Percentiles rank a stretch among this genome's conserved stretches.
Evolutionary conservation across 805 yeast genomes (phyloP).

Genomic region (Tetrapisispora taiwanensis): DNA sequence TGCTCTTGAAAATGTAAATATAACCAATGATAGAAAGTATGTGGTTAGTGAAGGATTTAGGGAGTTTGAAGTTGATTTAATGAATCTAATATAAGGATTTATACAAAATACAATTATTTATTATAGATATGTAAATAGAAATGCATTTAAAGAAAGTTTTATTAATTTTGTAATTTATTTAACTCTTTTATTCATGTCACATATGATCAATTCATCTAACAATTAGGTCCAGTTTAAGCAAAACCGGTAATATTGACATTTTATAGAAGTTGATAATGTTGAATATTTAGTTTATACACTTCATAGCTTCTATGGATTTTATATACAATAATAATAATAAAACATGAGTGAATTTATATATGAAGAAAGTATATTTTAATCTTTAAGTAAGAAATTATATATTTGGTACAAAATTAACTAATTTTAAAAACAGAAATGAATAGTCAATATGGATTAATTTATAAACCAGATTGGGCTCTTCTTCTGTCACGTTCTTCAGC

Average conservation of each 20-base stretch:
- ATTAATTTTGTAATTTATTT: no score
- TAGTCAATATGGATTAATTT: conserved; percentile 16
- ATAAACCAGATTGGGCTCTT: conserved; percentile 68
- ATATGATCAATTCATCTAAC: no score
- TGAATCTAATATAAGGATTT: neutral
- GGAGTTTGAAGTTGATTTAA: conserved; percentile 9
- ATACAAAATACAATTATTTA: neutral
- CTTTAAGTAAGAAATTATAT: conserved; percentile 14
- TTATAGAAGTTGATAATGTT: no score
- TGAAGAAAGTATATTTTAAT: conserved; percentile 11
- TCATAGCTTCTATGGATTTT: no score
- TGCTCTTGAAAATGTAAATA: conserved; percentile 28
- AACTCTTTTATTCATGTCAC: no score
- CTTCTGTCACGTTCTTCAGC: conserved; percentile 98
- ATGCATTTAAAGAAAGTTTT: neutral
- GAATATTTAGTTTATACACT: no score
- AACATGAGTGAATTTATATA: neutral
- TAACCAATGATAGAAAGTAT: conserved; percentile 19
- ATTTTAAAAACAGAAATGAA: conserved; percentile 6
- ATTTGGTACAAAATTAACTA: conserved; percentile 7
- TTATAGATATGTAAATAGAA: neutral
- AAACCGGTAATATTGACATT: no score
- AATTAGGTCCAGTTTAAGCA: no score
- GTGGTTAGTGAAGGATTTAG: conserved; percentile 31
- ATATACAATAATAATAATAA: neutral